These are phyloP conservation scores for Penicillium egyptiacum DNA, from an alignment of 495 filamentous ascomycete genomes.

Conservation along the genomic window DNA sequence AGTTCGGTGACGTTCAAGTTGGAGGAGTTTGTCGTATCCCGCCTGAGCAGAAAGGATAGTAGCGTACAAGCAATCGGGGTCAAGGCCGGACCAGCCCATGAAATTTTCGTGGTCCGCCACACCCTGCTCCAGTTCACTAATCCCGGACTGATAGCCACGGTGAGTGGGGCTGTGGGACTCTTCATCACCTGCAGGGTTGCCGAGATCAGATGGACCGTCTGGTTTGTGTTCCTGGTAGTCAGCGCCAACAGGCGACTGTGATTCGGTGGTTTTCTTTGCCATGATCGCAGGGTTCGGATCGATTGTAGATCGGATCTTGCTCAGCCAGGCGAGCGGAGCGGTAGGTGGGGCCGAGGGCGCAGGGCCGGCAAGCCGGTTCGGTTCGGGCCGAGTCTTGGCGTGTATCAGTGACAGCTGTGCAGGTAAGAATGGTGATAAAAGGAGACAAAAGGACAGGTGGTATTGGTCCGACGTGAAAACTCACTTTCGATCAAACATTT, in stretches of 20 bases:
- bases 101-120: not conserved
- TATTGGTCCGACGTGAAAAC: not conserved
- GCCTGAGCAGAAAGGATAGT: not conserved
- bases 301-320: not conserved
- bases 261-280: too few relatives aligned
- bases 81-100: not conserved
- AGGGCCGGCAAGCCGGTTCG: not conserved
- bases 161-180: not conserved
- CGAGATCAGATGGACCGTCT: not conserved
- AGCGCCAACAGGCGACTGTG: too few relatives aligned
- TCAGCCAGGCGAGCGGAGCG: too few relatives aligned
- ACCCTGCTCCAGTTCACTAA: not conserved
- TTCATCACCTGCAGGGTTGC: not conserved
- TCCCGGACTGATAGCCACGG: not conserved
- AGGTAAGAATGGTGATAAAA: not conserved
- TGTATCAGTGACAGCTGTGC: not conserved
- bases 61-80: rapidly evolving
- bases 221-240: too few relatives aligned
- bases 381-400: not conserved
- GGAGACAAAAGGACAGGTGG: not conserved
- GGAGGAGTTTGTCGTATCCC: not conserved
- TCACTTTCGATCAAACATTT: too few relatives aligned
- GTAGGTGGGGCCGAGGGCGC: not conserved
- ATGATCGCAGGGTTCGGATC: too few relatives aligned
- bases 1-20: not conserved